Evolutionary conservation across 1,139 yeast species (phyloP).

Genomic region (Wickerhamiella pararugosa): DNA sequence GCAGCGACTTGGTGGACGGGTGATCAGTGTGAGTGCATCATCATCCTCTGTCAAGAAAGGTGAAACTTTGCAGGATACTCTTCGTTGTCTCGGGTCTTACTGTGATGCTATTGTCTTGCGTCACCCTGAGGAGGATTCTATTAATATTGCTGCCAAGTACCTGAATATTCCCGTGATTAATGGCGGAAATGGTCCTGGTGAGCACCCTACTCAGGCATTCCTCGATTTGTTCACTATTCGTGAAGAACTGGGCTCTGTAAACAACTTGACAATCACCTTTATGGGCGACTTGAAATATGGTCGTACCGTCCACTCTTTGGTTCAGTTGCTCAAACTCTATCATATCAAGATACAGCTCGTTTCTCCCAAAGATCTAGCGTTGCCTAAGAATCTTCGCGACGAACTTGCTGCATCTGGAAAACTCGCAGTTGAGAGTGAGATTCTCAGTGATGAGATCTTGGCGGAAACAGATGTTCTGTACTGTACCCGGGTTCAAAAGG

Average conservation of each 20-base stretch:
- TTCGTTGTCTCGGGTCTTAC: conserved; percentile 87
- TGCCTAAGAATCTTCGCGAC: conserved; percentile 59
- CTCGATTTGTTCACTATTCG: conserved; percentile 94
- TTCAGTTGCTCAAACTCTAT: conserved; percentile 79
- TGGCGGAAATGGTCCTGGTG: conserved; percentile 96
- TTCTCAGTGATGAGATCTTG: conserved; percentile 67
- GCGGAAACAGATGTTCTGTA: conserved; percentile 87
- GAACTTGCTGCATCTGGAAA: conserved; percentile 52
- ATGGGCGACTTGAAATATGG: conserved; percentile 99
- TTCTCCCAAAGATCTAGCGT: conserved; percentile 71
- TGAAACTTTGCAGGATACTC: conserved; percentile 93
- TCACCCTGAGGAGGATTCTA: conserved; percentile 88
- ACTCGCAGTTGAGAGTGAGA: conserved; percentile 58
- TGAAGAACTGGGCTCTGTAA: conserved; percentile 97
- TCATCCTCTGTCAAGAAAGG: conserved; percentile 95
- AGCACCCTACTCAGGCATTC: conserved; percentile 98
- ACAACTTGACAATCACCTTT: conserved; percentile 93
- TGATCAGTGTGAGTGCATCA: conserved; percentile 68
- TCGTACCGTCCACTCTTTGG: conserved; percentile 95
- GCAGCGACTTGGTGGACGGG: conserved; percentile 99
- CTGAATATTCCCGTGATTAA: conserved; percentile 95
- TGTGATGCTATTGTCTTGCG: conserved; percentile 95
- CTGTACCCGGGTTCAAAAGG: conserved; percentile 97
- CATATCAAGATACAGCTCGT: conserved; percentile 89
- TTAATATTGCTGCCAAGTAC: conserved; percentile 87